These are phyloP conservation scores for Pezicula carpinea DNA, from an alignment of 2,329 filamentous ascomycete species.

Conservation along the genomic window DNA sequence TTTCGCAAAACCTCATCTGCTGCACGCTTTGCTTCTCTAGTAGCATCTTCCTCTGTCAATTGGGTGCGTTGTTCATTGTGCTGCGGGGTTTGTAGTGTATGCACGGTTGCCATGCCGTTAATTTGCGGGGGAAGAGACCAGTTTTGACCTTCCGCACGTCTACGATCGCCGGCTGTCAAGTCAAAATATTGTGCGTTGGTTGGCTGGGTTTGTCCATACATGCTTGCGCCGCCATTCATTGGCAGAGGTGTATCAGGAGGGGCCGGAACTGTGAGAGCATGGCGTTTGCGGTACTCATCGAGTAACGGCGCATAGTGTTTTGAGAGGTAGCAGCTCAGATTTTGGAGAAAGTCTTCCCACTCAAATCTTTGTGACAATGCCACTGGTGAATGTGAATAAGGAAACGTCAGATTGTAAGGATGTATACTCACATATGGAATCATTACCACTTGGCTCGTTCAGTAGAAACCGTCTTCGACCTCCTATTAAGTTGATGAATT, in stretches of 20 bases:
- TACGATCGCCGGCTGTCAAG: too few species aligned
- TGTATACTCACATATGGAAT: slow-evolving; percentile 31
- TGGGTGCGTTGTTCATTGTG: not conserved
- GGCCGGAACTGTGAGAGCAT: slow-evolving; percentile 22
- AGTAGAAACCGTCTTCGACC: slow-evolving; percentile 53
- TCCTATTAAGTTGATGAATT: slow-evolving; percentile 51
- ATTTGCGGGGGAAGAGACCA: too few species aligned
- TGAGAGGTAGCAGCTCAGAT: slow-evolving; percentile 52
- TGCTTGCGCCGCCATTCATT: not conserved
- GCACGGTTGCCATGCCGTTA: not conserved
- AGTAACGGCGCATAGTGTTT: slow-evolving; percentile 51
- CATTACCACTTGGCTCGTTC: slow-evolving; percentile 44
- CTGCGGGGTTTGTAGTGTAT: not conserved
- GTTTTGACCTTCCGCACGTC: too few species aligned
- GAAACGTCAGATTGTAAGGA: too few species aligned
- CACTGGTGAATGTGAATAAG: slow-evolving; percentile 17
- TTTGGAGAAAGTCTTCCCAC: slow-evolving; percentile 59
- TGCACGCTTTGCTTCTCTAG: too few species aligned
- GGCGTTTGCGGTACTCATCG: slow-evolving; percentile 37
- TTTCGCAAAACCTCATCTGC: not conserved
- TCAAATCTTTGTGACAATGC: slow-evolving; percentile 54
- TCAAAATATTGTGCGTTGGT: too few species aligned
- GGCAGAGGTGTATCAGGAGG: slow-evolving; percentile 3
- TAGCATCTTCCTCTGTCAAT: too few species aligned
- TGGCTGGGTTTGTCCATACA: slow-evolving; percentile 3